Evolutionary conservation across 306 rosid species (phyloP), one percentile per base, ranked within the genome.

Genomic region (Trifolium fragiferum): DNA sequence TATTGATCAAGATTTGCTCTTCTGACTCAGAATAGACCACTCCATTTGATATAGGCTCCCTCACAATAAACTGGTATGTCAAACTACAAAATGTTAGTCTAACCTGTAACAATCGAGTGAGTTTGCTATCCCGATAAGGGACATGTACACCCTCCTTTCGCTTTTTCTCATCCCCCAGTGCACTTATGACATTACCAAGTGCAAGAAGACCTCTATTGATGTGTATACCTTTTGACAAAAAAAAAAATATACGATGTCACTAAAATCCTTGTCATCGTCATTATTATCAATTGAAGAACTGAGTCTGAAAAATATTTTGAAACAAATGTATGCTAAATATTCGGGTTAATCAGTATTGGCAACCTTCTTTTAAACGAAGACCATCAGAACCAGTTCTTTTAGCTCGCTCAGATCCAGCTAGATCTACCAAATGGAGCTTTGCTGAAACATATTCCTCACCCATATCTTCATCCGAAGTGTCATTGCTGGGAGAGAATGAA

Each of bases 101-200:
- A 53, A 90, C 97, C 97, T 91, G 97, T 85, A 91, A 87, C 49
- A 91, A 92, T 76, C 97, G 93, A 82, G 97, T 91, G 68, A 91
- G 92, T 82, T 91, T 91, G 86, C 97, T 91, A 78, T 91, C 93
- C 61, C 97, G 87, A 78, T 91, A 90, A 53, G 96, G 96, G 50
- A 90, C 87, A 7, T 90, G 96, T 66, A 81, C 79, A 51, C 93
- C 90, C 73, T 90, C 96, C 87, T 85, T 90, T 78, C 93, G 83
- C 82, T 88, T 90, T 85, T 90, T 90, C 80, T 88, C 96, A 79
- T 90, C 96, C 60, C 96, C 96, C 15, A 90, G 70, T 6, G 96
- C 96, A 80, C 93, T 90, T 58, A 90, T 88, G 85, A 90, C 96
- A 75, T 90, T 90, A 61, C 96, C 96, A 64, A 90, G 96, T 74